A percentile compares a stretch with the other conserved stretches of the same genome.
These are phyloP conservation scores for Chrysosporium queenslandicum DNA, from an alignment of 2,329 filamentous ascomycete genomes.

Conservation along the genomic window DNA sequence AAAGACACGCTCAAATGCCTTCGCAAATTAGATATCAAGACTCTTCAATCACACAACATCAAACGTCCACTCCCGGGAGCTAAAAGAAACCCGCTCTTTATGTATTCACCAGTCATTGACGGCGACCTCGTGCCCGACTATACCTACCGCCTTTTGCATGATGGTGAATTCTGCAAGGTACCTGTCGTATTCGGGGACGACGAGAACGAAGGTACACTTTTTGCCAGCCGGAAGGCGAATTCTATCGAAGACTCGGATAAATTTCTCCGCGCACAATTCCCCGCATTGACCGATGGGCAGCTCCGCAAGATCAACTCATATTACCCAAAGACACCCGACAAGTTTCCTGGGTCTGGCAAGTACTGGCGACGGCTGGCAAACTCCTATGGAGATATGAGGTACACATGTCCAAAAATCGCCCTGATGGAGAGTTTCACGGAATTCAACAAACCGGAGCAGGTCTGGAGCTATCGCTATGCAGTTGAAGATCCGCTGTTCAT, in stretches of 20 bases:
- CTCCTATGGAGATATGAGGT: slow-evolving; percentile 56
- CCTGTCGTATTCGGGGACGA: slow-evolving; percentile 50
- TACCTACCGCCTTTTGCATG: slow-evolving; percentile 40
- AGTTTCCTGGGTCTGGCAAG: slow-evolving; percentile 41
- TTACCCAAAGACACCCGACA: slow-evolving; percentile 45
- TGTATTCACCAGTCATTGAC: slow-evolving; percentile 46
- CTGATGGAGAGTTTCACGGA: slow-evolving; percentile 39
- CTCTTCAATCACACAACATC: slow-evolving; percentile 40
- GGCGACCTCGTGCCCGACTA: slow-evolving; percentile 43
- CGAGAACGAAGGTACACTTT: slow-evolving; percentile 57
- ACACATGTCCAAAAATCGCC: slow-evolving; percentile 54
- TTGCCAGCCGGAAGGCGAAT: slow-evolving; percentile 43
- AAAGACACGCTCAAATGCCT: slow-evolving; percentile 40
- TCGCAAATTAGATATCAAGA: slow-evolving; percentile 35
- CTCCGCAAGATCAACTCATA: slow-evolving; percentile 44
- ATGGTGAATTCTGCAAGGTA: slow-evolving; percentile 43
- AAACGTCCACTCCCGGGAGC: slow-evolving; percentile 40
- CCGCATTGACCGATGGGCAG: slow-evolving; percentile 43
- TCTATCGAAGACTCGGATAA: slow-evolving; percentile 42
- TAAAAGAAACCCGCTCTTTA: slow-evolving; percentile 37
- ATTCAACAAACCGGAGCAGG: slow-evolving; percentile 25
- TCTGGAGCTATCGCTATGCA: slow-evolving; percentile 62
- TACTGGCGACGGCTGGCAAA: slow-evolving; percentile 52
- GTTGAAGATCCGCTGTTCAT: slow-evolving; percentile 51
- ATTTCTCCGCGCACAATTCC: slow-evolving; percentile 52